Percentiles rank a stretch among this genome's conserved stretches.
Conservation (phyloP, 2,329 filamentous ascomycete genomes). For the Penicillium sp. region DNA sequence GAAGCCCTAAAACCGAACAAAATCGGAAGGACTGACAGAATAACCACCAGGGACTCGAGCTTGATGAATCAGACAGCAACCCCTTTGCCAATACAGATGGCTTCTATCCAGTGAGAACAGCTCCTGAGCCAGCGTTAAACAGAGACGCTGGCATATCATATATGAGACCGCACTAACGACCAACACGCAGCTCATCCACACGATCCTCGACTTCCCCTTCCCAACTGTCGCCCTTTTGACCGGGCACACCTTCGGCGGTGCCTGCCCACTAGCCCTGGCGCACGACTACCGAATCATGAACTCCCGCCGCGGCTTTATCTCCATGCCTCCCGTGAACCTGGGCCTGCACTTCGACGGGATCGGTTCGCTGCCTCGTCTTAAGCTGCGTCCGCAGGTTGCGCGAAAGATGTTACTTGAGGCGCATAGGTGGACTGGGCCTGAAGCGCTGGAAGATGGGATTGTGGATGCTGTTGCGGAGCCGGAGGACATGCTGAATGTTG, state of each 20-base stretch:
- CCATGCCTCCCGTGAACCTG: constrained; percentile 54
- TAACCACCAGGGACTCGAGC: constrained; percentile 37
- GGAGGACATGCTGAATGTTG: constrained; percentile 47
- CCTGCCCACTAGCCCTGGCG: constrained; percentile 46
- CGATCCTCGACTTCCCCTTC: constrained; percentile 49
- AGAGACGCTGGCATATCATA: constrained; percentile 7
- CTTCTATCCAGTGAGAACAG: constrained; percentile 55
- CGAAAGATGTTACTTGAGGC: constrained; percentile 57
- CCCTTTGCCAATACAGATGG: constrained; percentile 56
- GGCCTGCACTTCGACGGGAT: constrained; percentile 57
- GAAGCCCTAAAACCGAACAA: neutral
- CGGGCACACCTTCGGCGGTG: constrained; percentile 50
- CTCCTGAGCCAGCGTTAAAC: neutral
- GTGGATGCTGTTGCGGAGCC: constrained; percentile 53
- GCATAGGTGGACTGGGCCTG: constrained; percentile 52
- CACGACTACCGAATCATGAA: constrained; percentile 52
- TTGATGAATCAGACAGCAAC: constrained; percentile 48
- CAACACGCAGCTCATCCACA: constrained; percentile 38
- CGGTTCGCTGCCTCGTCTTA: constrained; percentile 51
- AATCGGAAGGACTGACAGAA: neutral
- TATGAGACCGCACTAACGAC: constrained; percentile 8
- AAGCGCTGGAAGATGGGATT: constrained; percentile 52
- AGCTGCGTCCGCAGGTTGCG: constrained; percentile 51
- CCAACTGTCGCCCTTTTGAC: constrained; percentile 49
- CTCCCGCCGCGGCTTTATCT: constrained; percentile 45